Percentiles rank a stretch among this genome's conserved stretches.
Evolutionary conservation across 192 early-diverging fungal species (phyloP).

Genomic region (Entophlyctis helioformis): DNA sequence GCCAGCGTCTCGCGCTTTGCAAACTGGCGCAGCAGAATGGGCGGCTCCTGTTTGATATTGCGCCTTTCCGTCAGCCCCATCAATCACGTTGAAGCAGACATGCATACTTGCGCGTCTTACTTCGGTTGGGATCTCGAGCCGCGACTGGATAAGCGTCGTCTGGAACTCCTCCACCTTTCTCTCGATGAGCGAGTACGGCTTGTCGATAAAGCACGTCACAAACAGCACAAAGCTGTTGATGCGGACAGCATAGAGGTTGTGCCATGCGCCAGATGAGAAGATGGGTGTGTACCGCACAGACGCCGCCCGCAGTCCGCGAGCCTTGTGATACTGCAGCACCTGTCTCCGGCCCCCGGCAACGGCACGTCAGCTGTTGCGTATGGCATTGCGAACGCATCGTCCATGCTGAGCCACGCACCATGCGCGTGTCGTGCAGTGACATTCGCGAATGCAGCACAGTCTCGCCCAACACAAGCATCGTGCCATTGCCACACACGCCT

Average conservation of each 20-base stretch:
- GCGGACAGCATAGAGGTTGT: conserved; percentile 38
- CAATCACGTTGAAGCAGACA: too few species aligned
- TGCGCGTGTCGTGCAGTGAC: conserved; percentile 38
- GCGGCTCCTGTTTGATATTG: conserved; percentile 51
- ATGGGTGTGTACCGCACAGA: conserved; percentile 39
- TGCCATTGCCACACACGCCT: conserved; percentile 48
- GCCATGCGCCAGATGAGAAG: conserved; percentile 34
- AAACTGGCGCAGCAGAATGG: conserved; percentile 41
- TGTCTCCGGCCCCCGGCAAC: too few species aligned
- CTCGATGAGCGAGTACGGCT: conserved; percentile 21
- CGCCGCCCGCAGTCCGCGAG: conserved; percentile 27
- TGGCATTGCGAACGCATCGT: too few species aligned
- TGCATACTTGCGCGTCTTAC: too few species aligned
- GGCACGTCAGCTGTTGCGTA: too few species aligned
- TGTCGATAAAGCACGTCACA: conserved; percentile 36
- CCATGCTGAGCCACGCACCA: conserved; percentile 30
- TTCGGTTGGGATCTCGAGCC: conserved; percentile 48
- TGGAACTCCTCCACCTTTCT: conserved; percentile 36
- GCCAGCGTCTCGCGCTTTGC: conserved; percentile 51
- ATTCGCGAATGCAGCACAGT: conserved; percentile 38
- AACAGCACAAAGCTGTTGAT: conserved; percentile 36
- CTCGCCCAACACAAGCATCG: conserved; percentile 45
- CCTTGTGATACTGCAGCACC: conserved; percentile 42
- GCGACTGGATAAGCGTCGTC: conserved; percentile 36
- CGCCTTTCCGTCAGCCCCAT: too few species aligned